A percentile compares a stretch with the other conserved stretches of the same genome.
phyloP scores from a whole-genome alignment of 2,329 filamentous ascomycete species.

The Colletotrichum chlorophyti region DNA sequence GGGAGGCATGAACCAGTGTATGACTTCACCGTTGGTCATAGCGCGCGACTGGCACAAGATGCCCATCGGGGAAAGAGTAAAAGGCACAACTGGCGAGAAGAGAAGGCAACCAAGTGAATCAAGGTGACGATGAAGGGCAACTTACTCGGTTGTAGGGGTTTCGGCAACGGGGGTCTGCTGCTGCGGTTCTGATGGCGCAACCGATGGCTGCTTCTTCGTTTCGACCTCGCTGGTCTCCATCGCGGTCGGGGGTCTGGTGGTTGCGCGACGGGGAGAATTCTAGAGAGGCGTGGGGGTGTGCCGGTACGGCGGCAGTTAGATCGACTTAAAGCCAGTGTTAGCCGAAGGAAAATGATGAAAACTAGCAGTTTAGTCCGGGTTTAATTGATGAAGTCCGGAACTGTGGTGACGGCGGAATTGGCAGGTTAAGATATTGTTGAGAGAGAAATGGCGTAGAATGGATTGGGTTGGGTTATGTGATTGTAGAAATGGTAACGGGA shows the following conservation, averaged over 20 bases:
- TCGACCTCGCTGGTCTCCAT: constrained; percentile 26
- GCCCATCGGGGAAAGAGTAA: background rate
- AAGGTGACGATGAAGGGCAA: background rate
- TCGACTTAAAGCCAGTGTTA: constrained; percentile 1
- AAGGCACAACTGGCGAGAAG: background rate
- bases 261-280: constrained; percentile 1
- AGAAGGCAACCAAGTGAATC: too few species aligned
- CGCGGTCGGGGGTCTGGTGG: background rate
- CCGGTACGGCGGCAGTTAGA: background rate
- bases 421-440: constrained; percentile 3
- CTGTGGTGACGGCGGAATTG: background rate
- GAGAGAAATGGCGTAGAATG: background rate
- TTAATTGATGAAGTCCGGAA: background rate
- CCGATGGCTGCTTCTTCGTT: constrained; percentile 26
- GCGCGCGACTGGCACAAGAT: background rate
- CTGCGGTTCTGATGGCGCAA: constrained; percentile 21
- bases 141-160: constrained; percentile 23
- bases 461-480: background rate
- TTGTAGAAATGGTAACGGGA: too few species aligned
- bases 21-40: constrained; percentile 27
- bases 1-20: background rate
- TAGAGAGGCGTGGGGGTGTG: background rate
- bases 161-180: constrained; percentile 20
- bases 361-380: constrained; percentile 8
- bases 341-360: background rate